phyloP scores from a whole-genome alignment of 805 yeast genomes.

The Kodamaea laetipori region DNA sequence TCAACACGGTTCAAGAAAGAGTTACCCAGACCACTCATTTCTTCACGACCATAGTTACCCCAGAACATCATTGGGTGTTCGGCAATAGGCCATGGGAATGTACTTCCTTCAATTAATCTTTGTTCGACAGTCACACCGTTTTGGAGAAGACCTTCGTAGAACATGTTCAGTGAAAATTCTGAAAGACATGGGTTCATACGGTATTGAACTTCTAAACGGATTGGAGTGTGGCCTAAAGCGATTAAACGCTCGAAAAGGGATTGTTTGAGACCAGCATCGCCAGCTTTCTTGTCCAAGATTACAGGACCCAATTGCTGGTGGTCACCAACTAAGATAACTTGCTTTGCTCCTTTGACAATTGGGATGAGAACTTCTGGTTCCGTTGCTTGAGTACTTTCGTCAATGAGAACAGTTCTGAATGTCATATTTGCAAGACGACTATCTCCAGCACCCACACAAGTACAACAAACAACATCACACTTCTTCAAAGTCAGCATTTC shows the following conservation, averaged over 20 bases:
- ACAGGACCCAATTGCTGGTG: conserved; percentile 96
- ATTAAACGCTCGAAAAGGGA: conserved; percentile 87
- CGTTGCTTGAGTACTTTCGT: conserved; percentile 91
- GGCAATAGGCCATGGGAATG: conserved; percentile 90
- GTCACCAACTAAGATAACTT: conserved; percentile 89
- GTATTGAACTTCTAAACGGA: conserved; percentile 87
- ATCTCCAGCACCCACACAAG: conserved; percentile 94
- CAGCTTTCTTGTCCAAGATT: conserved; percentile 75
- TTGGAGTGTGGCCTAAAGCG: conserved; percentile 78
- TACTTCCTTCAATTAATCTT: conserved; percentile 52
- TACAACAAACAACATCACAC: conserved; percentile 83
- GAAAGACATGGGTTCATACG: conserved; percentile 91
- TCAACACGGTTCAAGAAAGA: conserved; percentile 84
- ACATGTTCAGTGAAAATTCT: conserved; percentile 88
- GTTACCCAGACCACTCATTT: conserved; percentile 77
- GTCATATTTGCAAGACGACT: conserved; percentile 52
- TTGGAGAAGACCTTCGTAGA: conserved; percentile 88
- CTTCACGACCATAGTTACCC: conserved; percentile 88
- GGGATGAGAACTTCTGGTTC: conserved; percentile 94
- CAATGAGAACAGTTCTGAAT: conserved; percentile 82
- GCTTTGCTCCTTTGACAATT: conserved; percentile 84
- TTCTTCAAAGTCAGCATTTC: conserved; percentile 53
- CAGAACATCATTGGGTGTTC: conserved; percentile 95
- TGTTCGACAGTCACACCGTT: conserved; percentile 86
- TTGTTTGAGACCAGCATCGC: conserved; percentile 82